phyloP scores from a whole-genome alignment of 495 filamentous ascomycete species.

The Podospora appendiculata region DNA sequence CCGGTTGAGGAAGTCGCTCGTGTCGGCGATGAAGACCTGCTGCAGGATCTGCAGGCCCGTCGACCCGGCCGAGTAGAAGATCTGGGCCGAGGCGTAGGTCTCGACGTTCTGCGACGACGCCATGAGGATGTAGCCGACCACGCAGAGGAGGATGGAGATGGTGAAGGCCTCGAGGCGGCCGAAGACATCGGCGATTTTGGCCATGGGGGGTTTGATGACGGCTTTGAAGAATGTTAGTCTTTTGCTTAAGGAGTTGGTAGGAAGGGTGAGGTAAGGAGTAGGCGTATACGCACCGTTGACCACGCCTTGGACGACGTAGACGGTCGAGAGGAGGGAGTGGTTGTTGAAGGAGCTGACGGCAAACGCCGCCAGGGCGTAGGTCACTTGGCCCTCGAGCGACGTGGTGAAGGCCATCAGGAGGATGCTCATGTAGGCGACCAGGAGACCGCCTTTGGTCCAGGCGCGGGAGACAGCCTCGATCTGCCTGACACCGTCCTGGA shows the following conservation, averaged over 20 bases:
- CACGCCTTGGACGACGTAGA: constrained; percentile 47
- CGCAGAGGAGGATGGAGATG: constrained; percentile 25
- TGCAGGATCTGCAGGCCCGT: constrained; percentile 51
- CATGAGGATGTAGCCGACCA: constrained; percentile 33
- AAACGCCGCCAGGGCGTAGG: constrained; percentile 35
- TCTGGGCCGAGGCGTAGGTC: constrained; percentile 37
- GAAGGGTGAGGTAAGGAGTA: neutral
- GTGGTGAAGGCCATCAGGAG: constrained; percentile 39
- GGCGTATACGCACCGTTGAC: constrained; percentile 30
- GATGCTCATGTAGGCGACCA: constrained; percentile 36
- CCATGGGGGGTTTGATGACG: constrained; percentile 37
- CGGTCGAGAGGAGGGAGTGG: constrained; percentile 51
- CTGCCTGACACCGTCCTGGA: constrained; percentile 34
- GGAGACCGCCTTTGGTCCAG: constrained; percentile 39
- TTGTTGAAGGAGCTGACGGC: constrained; percentile 47
- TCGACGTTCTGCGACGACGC: constrained; percentile 29
- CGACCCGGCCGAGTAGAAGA: constrained; percentile 38
- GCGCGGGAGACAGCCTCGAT: constrained; percentile 40
- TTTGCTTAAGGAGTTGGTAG: neutral
- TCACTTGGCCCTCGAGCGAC: constrained; percentile 40
- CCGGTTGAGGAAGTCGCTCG: constrained; percentile 54
- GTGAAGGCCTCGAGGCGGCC: constrained; percentile 33
- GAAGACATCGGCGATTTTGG: constrained; percentile 37
- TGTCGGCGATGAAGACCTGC: constrained; percentile 59
- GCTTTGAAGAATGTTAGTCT: constrained; percentile 7